Percentiles rank a stretch among this genome's conserved stretches.
These are phyloP conservation scores for Silene latifolia DNA, from an alignment of 148 eudicot species.

Conservation along the genomic window DNA sequence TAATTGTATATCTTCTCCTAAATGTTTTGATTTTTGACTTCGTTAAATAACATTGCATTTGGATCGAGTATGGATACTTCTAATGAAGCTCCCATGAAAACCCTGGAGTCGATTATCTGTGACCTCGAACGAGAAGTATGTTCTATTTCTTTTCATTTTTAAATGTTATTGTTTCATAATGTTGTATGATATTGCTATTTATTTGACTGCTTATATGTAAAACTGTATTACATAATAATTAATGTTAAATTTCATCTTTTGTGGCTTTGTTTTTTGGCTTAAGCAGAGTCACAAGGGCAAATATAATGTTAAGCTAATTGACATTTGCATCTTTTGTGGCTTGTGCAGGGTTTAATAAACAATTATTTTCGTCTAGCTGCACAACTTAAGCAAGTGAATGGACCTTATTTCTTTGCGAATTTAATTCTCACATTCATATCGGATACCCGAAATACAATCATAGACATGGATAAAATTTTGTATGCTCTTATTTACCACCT, in stretches of 20 bases:
- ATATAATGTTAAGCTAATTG: too few relatives aligned
- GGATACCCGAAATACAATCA: slow-evolving; percentile 14
- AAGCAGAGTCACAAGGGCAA: too few relatives aligned
- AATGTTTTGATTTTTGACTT: background rate
- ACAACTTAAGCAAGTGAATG: slow-evolving; percentile 18
- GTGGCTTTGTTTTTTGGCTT: too few relatives aligned
- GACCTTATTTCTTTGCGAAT: slow-evolving; percentile 25
- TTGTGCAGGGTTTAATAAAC: slow-evolving; percentile 22
- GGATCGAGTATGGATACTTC: background rate
- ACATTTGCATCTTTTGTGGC: background rate
- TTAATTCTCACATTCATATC: slow-evolving; percentile 20
- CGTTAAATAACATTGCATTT: background rate
- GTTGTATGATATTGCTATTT: background rate
- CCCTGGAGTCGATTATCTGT: background rate
- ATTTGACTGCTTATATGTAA: too few relatives aligned
- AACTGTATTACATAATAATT: too few relatives aligned
- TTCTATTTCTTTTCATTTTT: background rate
- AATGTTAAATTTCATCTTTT: too few relatives aligned
- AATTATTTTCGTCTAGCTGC: slow-evolving; percentile 16
- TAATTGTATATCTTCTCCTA: background rate
- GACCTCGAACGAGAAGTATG: slow-evolving; percentile 7
- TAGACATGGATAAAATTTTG: slow-evolving; percentile 14
- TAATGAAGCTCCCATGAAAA: background rate
- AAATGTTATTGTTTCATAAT: too few relatives aligned
- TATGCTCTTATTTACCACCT: background rate